Percentiles rank a stretch among this genome's conserved stretches.
Conservation (phyloP, 257 asterid species). For the Apocynum venetum region DNA sequence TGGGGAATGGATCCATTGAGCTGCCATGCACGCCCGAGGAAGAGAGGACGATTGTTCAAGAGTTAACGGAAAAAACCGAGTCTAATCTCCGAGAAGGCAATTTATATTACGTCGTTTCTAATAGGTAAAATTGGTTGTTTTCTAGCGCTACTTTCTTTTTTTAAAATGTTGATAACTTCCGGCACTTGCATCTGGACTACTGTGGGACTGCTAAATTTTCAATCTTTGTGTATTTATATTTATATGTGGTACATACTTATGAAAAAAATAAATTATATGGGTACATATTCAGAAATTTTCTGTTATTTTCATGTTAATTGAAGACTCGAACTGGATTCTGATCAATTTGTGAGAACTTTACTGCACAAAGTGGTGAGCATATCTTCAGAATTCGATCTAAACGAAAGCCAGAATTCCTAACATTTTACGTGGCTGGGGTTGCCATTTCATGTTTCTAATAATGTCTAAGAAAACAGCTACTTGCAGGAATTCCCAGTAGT, state of each 20-base stretch:
- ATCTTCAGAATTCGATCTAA: background rate
- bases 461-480: background rate
- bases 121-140: constrained; percentile 34
- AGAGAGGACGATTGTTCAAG: constrained; percentile 63
- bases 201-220: background rate
- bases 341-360: background rate
- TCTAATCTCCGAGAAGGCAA: constrained; percentile 69
- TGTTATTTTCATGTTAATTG: background rate
- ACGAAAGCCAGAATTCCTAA: background rate
- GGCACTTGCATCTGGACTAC: background rate
- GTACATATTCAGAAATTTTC: background rate
- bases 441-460: background rate
- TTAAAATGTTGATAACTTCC: background rate
- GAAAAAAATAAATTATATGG: too few species aligned
- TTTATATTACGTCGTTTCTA: constrained; percentile 61
- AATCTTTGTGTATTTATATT: too few species aligned
- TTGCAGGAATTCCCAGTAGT: background rate
- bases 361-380: background rate
- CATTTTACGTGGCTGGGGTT: background rate
- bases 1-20: constrained; percentile 80
- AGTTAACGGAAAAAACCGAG: constrained; percentile 62
- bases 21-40: constrained; percentile 84
- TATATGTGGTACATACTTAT: too few species aligned
- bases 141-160: too few species aligned
- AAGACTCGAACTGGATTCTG: background rate